phyloP scores from a whole-genome alignment of 345 rosid genomes.

The Rubroshorea leprosula region DNA sequence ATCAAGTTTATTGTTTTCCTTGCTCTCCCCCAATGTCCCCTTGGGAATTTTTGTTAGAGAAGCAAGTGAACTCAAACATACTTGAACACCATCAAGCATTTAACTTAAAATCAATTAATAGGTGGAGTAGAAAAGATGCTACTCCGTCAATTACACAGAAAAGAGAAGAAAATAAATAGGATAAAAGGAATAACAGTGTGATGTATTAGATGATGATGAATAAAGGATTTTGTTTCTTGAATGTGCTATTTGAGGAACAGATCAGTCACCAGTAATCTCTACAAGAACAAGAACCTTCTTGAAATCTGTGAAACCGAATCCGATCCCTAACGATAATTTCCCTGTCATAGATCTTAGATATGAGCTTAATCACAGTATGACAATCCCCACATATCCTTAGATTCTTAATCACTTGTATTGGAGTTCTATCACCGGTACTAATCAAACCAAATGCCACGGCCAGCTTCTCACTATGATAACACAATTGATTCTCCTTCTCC shows the following conservation, averaged over 20 bases:
- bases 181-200: not conserved
- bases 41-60: too few relatives aligned
- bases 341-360: slow-evolving; percentile 56
- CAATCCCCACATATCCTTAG: slow-evolving; percentile 86
- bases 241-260: not conserved
- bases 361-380: slow-evolving; percentile 63
- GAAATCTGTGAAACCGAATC: slow-evolving; percentile 71
- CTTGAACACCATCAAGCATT: too few relatives aligned
- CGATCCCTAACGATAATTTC: slow-evolving; percentile 85
- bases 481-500: slow-evolving; percentile 76
- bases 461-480: slow-evolving; percentile 79
- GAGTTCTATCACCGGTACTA: slow-evolving; percentile 32
- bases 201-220: not conserved
- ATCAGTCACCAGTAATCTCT: slow-evolving; percentile 66
- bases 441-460: slow-evolving; percentile 85
- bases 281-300: slow-evolving; percentile 72
- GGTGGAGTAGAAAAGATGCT: too few relatives aligned
- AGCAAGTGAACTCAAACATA: too few relatives aligned
- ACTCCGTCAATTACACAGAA: too few relatives aligned
- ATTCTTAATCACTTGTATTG: slow-evolving; percentile 80
- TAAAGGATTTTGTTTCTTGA: not conserved
- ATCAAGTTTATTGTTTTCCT: too few relatives aligned
- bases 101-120: too few relatives aligned
- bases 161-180: too few relatives aligned
- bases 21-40: too few relatives aligned